Conservation (phyloP, 768 basidiomycete genomes). For the Russula dissimulans region DNA sequence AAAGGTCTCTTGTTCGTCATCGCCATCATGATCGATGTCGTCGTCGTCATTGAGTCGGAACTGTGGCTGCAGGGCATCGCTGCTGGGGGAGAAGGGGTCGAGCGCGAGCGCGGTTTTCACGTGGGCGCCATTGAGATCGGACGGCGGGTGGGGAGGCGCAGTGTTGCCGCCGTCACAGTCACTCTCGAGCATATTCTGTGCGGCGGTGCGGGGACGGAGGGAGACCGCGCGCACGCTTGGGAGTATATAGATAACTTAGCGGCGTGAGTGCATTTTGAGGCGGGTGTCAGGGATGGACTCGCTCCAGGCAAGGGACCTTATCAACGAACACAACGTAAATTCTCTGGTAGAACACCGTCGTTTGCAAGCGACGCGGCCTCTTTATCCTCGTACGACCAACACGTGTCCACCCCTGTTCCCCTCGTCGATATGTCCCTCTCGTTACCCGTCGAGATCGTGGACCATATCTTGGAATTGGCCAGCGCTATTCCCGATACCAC, state of each 20-base stretch:
- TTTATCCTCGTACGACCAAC: not conserved
- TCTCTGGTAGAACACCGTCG: no score
- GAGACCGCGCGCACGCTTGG: not conserved
- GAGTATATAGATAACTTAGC: not conserved
- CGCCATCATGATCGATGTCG: slow-evolving; percentile 5
- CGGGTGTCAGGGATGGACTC: not conserved
- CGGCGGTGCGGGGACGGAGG: not conserved
- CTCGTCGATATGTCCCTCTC: not conserved
- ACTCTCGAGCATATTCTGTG: not conserved
- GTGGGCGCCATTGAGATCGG: not conserved
- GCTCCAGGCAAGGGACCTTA: not conserved
- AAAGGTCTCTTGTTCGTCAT: slow-evolving; percentile 7
- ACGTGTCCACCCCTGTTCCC: not conserved
- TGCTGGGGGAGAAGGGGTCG: not conserved
- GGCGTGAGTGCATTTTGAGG: not conserved
- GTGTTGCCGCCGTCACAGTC: not conserved
- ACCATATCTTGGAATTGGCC: not conserved
- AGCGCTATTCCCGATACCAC: slow-evolving; percentile 2
- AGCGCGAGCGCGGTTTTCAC: not conserved
- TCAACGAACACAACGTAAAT: not conserved
- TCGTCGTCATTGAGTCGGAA: not conserved
- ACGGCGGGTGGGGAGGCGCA: not conserved
- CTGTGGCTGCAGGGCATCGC: not conserved
- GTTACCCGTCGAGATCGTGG: slow-evolving; percentile 3
- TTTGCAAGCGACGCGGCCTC: no score